These are phyloP conservation scores for Aeschynomene evenia DNA, from an alignment of 306 rosid genomes.

Conservation along the genomic window DNA sequence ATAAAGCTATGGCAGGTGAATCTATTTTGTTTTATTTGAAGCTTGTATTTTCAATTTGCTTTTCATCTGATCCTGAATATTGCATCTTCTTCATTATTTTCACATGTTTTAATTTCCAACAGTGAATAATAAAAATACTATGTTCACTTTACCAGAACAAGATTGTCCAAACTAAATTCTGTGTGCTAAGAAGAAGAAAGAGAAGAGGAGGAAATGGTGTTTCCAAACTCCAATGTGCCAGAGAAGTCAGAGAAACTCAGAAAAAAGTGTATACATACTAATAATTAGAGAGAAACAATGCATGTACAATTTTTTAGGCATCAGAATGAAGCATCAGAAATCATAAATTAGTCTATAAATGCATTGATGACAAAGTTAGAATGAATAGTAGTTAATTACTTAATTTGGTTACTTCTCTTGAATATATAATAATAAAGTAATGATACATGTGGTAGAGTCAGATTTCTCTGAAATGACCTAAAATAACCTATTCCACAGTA, in stretches of 20 bases:
- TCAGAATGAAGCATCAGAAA: neutral
- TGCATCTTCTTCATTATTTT: neutral
- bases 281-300: neutral
- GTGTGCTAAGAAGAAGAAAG: neutral
- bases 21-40: neutral
- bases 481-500: conserved; percentile 12
- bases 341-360: neutral
- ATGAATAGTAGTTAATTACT: too few relatives aligned
- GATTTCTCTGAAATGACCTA: conserved; percentile 19
- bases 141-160: neutral
- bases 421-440: neutral
- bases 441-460: conserved; percentile 1
- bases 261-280: neutral
- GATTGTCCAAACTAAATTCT: neutral
- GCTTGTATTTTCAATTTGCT: neutral
- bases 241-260: neutral
- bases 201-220: too few relatives aligned
- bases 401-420: neutral
- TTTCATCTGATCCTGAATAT: neutral
- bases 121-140: neutral
- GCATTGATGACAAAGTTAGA: neutral
- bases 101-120: neutral
- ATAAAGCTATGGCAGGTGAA: neutral
- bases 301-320: neutral
- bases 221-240: neutral